Evolutionary conservation across 306 rosid genomes (phyloP).

Genomic region (Vicia villosa): DNA sequence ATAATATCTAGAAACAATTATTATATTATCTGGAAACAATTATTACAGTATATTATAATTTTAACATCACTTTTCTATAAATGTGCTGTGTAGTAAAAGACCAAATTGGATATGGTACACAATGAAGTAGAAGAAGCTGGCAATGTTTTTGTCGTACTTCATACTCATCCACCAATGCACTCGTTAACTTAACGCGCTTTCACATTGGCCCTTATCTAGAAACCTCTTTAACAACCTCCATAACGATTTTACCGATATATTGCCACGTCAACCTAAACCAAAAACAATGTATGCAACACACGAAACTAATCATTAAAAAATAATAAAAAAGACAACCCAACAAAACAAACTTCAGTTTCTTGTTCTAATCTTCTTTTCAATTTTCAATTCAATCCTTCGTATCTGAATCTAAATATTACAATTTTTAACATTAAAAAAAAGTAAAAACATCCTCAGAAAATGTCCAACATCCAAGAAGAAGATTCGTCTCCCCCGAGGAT

Average conservation of each 20-base stretch:
- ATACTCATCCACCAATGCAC: not conserved
- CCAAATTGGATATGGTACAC: not conserved
- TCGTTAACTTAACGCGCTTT: not conserved
- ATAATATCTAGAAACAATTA: no score
- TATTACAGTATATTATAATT: no score
- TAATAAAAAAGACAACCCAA: not conserved
- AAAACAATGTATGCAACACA: not conserved
- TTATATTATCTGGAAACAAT: no score
- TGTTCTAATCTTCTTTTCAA: not conserved
- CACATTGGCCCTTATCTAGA: not conserved
- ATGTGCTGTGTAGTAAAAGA: not conserved
- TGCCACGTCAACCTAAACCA: not conserved
- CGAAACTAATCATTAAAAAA: not conserved
- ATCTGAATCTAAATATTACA: slow-evolving; percentile 3
- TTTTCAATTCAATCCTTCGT: not conserved
- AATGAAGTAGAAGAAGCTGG: not conserved
- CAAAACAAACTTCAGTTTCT: slow-evolving; percentile 21
- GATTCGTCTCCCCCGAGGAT: slow-evolving; percentile 33
- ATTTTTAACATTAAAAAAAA: not conserved
- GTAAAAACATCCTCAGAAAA: not conserved
- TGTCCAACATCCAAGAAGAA: slow-evolving; percentile 42
- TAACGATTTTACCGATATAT: slow-evolving; percentile 34
- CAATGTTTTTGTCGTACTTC: slow-evolving; percentile 23
- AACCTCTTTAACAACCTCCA: slow-evolving; percentile 37
- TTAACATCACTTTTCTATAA: no score